A percentile compares a stretch with the other conserved stretches of the same genome.
Conservation (phyloP, 768 basidiomycete genomes). For the Coprinopsis sp. region DNA sequence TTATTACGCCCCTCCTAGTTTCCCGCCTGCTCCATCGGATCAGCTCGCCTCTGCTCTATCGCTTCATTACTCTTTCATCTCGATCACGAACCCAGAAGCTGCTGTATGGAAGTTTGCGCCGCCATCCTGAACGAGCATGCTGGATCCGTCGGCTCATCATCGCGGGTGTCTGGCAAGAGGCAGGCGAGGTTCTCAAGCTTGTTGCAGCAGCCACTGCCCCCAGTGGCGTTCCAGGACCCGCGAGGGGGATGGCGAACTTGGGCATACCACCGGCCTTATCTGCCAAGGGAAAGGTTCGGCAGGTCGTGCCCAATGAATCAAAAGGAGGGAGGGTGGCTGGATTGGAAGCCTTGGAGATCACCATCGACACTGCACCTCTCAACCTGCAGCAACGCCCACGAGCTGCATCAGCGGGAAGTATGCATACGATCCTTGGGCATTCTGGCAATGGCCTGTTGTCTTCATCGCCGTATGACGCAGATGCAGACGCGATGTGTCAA, state of each 20-base stretch:
- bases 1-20: constrained; percentile 50
- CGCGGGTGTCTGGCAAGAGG: constrained; percentile 35
- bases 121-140: constrained; percentile 32
- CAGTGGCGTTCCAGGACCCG: neutral
- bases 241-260: neutral
- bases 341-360: constrained; percentile 33
- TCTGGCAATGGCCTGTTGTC: neutral
- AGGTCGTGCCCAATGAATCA: neutral
- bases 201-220: constrained; percentile 9
- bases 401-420: neutral
- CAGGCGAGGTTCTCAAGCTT: constrained; percentile 33
- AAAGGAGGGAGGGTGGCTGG: constrained; percentile 1
- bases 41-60: constrained; percentile 53
- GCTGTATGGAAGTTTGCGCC: constrained; percentile 33
- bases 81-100: constrained; percentile 34
- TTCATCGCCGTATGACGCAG: constrained; percentile 12
- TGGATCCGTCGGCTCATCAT: constrained; percentile 40
- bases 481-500: constrained; percentile 34
- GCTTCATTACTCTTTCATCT: constrained; percentile 42
- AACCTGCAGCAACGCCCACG: neutral
- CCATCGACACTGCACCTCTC: constrained; percentile 30
- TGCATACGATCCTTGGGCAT: neutral
- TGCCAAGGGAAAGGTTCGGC: constrained; percentile 4
- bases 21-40: constrained; percentile 52
- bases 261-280: neutral